phyloP scores from a whole-genome alignment of 306 rosid species.

The Lathyrus sativus region DNA sequence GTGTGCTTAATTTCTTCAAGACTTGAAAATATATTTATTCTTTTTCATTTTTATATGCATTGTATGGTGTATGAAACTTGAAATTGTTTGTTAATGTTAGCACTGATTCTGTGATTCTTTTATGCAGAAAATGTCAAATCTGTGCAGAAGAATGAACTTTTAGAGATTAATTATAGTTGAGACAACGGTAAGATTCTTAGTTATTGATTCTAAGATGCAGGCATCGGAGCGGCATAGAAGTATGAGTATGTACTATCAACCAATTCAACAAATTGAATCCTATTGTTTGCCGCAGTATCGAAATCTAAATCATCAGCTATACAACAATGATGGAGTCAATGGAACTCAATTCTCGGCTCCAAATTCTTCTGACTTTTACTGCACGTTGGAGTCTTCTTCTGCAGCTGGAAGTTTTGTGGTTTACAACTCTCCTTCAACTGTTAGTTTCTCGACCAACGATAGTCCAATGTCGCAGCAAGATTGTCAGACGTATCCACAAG shows the following conservation, averaged over 20 bases:
- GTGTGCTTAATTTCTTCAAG: constrained; percentile 8
- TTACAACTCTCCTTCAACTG: constrained; percentile 62
- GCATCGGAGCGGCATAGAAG: constrained; percentile 71
- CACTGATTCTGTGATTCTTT: constrained; percentile 36
- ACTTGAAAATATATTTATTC: not conserved
- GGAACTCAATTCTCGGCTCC: constrained; percentile 44
- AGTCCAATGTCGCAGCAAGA: constrained; percentile 78
- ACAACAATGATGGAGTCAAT: constrained; percentile 51
- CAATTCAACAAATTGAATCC: constrained; percentile 65
- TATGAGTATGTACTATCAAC: constrained; percentile 69
- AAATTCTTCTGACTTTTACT: constrained; percentile 51
- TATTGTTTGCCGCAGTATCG: constrained; percentile 65
- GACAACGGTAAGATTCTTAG: not conserved
- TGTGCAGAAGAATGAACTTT: constrained; percentile 26
- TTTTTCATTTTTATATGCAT: constrained; percentile 30
- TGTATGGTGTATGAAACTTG: constrained; percentile 16
- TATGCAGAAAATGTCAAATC: constrained; percentile 38
- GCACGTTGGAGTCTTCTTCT: constrained; percentile 88
- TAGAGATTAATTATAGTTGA: not conserved
- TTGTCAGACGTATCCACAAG: constrained; percentile 57
- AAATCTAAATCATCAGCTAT: constrained; percentile 51
- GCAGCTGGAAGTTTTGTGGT: constrained; percentile 45
- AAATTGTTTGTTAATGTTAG: constrained; percentile 24
- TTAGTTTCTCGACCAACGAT: constrained; percentile 70
- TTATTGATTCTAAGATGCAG: constrained; percentile 55